These are phyloP conservation scores for Endoconidiophora polonica DNA, from an alignment of 2,329 filamentous ascomycete species.

Conservation along the genomic window DNA sequence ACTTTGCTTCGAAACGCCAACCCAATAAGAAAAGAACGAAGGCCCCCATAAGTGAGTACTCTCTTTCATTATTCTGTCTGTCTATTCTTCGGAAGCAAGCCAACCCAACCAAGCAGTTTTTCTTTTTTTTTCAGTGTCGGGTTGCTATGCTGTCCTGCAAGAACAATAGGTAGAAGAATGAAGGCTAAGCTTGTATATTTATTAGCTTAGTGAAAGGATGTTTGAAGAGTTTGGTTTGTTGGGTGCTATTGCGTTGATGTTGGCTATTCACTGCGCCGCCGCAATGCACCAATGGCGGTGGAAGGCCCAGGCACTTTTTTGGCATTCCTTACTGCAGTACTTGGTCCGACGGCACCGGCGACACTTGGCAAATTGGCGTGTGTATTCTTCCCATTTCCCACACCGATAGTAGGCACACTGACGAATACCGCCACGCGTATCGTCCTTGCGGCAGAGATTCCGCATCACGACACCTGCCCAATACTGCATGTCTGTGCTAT, in stretches of 20 bases:
- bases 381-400: constrained; percentile 95
- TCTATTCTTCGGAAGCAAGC: not conserved
- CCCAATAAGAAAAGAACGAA: not conserved
- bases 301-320: constrained; percentile 97
- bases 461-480: constrained; percentile 99
- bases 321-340: constrained; percentile 99
- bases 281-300: constrained; percentile 95
- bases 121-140: not conserved
- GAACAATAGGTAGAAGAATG: not conserved
- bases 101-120: not conserved
- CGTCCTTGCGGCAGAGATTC: constrained; percentile 95
- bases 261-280: constrained; percentile 34
- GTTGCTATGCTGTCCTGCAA: not conserved
- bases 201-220: constrained; percentile 10
- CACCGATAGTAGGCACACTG: constrained; percentile 98
- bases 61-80: too few relatives aligned
- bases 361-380: constrained; percentile 94
- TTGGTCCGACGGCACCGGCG: constrained; percentile 90
- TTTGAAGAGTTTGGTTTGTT: constrained; percentile 11
- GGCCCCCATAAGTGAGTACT: not conserved
- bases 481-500: constrained; percentile 96
- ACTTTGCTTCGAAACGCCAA: constrained; percentile 4
- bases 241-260: not conserved
- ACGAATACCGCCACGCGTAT: constrained; percentile 80
- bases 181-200: not conserved